phyloP scores from a whole-genome alignment of 495 filamentous ascomycete species.

The Glonium stellatum region DNA sequence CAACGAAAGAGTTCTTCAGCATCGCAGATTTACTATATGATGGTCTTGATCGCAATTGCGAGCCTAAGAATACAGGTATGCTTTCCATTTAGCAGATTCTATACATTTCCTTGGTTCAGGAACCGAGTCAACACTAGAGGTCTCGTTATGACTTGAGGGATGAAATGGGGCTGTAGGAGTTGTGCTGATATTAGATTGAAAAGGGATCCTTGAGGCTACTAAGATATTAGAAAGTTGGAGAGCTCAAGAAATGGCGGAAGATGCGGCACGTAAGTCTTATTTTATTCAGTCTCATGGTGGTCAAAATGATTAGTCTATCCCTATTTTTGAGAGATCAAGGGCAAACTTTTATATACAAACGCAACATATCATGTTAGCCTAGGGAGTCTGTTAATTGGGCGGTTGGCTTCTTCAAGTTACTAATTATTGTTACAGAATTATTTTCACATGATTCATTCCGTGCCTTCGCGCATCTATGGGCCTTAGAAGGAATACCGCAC shows the following conservation, averaged over 20 bases:
- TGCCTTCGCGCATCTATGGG: constrained; percentile 17
- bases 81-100: neutral
- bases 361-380: too few relatives aligned
- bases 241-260: constrained; percentile 10
- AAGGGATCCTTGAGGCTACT: constrained; percentile 13
- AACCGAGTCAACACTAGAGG: neutral
- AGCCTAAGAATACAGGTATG: constrained; percentile 23
- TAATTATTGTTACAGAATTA: constrained; percentile 7
- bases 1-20: constrained; percentile 24
- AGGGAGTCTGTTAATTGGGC: too few relatives aligned
- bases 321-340: too few relatives aligned
- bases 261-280: constrained; percentile 21
- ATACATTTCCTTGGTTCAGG: neutral
- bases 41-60: constrained; percentile 17
- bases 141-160: neutral
- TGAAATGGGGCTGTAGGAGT: neutral
- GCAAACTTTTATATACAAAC: too few relatives aligned
- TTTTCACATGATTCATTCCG: constrained; percentile 17
- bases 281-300: neutral
- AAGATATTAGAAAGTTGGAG: constrained; percentile 25
- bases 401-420: too few relatives aligned
- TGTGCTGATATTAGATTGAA: neutral
- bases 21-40: constrained; percentile 25
- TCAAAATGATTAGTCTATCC: neutral
- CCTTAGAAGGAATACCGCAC: constrained; percentile 23